Percentiles rank a stretch among this genome's conserved stretches.
Conservation (phyloP, 2,329 filamentous ascomycete genomes). For the Aspergillus fijiensis region DNA sequence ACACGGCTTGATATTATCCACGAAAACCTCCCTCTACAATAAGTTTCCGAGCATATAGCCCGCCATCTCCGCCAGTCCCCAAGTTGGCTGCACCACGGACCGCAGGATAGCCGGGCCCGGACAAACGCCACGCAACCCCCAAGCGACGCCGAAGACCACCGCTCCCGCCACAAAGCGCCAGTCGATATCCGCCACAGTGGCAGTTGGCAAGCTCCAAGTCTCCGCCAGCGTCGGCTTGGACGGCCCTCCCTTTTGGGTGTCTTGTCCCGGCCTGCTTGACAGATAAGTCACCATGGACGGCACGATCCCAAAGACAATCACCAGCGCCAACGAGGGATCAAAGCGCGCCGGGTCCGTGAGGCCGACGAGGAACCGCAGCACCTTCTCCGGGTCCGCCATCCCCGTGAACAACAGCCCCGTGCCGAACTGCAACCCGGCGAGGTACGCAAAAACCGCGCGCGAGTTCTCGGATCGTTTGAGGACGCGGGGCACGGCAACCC, state of each 20-base stretch:
- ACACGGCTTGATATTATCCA: neutral
- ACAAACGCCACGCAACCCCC: conserved; percentile 53
- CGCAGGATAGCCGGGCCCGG: conserved; percentile 53
- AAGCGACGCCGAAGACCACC: conserved; percentile 51
- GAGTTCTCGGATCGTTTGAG: conserved; percentile 33
- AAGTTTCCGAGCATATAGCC: conserved; percentile 49
- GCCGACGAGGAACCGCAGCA: conserved; percentile 51
- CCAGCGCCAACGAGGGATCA: conserved; percentile 52
- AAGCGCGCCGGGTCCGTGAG: conserved; percentile 45
- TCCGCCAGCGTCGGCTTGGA: conserved; percentile 43
- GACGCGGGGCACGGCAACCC: conserved; percentile 32
- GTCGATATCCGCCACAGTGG: conserved; percentile 49
- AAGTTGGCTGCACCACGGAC: conserved; percentile 47
- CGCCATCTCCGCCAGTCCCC: conserved; percentile 49
- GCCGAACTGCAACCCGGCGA: conserved; percentile 52
- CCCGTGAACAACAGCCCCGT: conserved; percentile 53
- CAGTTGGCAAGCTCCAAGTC: conserved; percentile 46
- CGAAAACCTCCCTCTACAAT: conserved; percentile 18
- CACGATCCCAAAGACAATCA: conserved; percentile 52
- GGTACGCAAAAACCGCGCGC: conserved; percentile 41
- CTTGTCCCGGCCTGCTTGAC: conserved; percentile 29
- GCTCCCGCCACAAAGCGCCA: conserved; percentile 50
- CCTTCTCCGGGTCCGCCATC: conserved; percentile 53
- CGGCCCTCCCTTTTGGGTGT: neutral
- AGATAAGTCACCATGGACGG: conserved; percentile 45